Base-by-base conservation (phyloP, 73 alveolate genomes). In the Paramecium octaurelia region DNA sequence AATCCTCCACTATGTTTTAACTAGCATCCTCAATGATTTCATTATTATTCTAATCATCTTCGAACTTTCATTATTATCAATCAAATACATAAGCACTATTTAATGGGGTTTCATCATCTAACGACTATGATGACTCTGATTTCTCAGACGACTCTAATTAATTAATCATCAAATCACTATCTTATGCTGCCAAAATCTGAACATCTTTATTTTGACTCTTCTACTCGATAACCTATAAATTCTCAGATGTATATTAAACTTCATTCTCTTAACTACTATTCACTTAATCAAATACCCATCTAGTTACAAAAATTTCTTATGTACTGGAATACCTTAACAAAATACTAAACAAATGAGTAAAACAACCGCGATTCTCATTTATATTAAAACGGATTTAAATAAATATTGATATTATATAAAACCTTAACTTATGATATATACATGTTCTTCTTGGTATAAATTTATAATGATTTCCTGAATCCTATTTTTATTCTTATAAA, bases 81-180 rank as follows among this genome's bases (percentile, higher is more conserved):
- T 31, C 86, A 16, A 64, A 8, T 64, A 64, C 84, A 64, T 64
- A 64, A 27, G 84, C 84, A 64, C 84, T 64, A 64, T 64, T 64
- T 24, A 64, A 64, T 64, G 84, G 88, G 36, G 88, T 42, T 38
- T 75, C 88, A 35, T 75, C 88, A 38, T 75, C 88, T 24, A 75
- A 21, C 11, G 88, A 35, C 35, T 68, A 68, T 68, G 23, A 43
- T 35, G 3, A 2, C n/a, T 68, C 85, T 68, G 14, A 35, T 75
- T 75, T 12, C 36, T 38, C 88, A 14, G 58, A 34, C 5, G 34
- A 20, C 21, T 36, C 58, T 16, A 75, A 34, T 42, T 75, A 38
- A 75, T 75, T 75, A 14, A 38, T 75, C 88, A 75, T 75, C 36
- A 42, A 75, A 42, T 35, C 88, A 75, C 60, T 42, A 24, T 75